These are phyloP conservation scores for Mycena rebaudengoi DNA, from an alignment of 768 basidiomycete species.

Conservation along the genomic window DNA sequence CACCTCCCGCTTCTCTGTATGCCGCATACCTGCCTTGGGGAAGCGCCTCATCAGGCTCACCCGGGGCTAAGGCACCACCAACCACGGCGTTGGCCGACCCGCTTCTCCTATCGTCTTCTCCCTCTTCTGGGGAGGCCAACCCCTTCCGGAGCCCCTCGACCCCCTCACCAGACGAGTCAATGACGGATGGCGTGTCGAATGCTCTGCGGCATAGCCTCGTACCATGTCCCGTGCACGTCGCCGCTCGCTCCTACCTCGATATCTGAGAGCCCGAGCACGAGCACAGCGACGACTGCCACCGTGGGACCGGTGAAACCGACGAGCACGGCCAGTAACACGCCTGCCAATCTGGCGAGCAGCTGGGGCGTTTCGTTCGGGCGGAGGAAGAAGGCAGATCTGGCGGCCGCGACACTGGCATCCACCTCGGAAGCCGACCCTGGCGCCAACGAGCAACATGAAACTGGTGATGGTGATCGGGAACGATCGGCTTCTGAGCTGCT, in stretches of 20 bases:
- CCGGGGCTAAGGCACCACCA: constrained; percentile 65
- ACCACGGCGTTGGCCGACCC: constrained; percentile 75
- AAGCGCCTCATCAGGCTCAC: constrained; percentile 49
- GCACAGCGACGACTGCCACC: too few species aligned
- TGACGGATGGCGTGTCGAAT: constrained; percentile 68
- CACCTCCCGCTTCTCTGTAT: constrained; percentile 73
- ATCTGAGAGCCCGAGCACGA: constrained; percentile 34
- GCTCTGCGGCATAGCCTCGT: constrained; percentile 52
- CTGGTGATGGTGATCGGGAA: constrained; percentile 21
- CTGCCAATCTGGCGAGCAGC: constrained; percentile 68
- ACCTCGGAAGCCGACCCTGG: constrained; percentile 30
- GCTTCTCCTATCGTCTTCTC: constrained; percentile 51
- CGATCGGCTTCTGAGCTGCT: constrained; percentile 52
- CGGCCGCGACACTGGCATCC: constrained; percentile 32
- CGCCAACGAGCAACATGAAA: constrained; percentile 35
- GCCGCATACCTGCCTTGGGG: constrained; percentile 70
- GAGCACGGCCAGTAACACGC: constrained; percentile 56
- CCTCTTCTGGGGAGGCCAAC: constrained; percentile 51
- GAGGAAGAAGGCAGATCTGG: constrained; percentile 52
- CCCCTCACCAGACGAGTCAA: constrained; percentile 69
- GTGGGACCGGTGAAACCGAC: constrained; percentile 39
- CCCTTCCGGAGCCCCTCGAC: constrained; percentile 52
- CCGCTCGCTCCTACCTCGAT: constrained; percentile 44
- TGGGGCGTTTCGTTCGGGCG: constrained; percentile 74
- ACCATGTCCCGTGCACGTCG: constrained; percentile 62